Evolutionary conservation across 352 stramenopile genomes (phyloP).

Genomic region (Thraustotheca clavata): DNA sequence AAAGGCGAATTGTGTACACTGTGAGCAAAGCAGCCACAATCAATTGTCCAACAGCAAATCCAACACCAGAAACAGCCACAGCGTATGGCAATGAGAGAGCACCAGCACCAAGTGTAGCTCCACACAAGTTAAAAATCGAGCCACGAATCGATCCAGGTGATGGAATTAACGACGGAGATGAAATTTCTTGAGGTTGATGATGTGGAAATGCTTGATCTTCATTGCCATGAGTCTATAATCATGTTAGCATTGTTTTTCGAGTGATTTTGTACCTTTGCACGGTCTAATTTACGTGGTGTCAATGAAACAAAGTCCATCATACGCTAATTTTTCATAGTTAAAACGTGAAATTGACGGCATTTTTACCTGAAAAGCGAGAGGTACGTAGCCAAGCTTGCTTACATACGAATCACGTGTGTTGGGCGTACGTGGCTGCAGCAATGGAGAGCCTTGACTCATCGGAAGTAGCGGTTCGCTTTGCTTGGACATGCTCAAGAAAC

Average conservation of each 20-base stretch:
- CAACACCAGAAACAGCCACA: conserved; percentile 66
- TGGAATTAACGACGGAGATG: conserved; percentile 40
- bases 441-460: not conserved
- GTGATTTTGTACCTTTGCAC: conserved; percentile 29
- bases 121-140: conserved; percentile 79
- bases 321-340: conserved; percentile 33
- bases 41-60: conserved; percentile 65
- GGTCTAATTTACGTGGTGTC: conserved; percentile 57
- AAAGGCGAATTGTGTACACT: conserved; percentile 74
- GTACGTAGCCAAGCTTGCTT: conserved; percentile 68
- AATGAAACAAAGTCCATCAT: conserved; percentile 56
- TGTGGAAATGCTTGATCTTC: conserved; percentile 60
- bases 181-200: conserved; percentile 34
- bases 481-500: not conserved
- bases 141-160: conserved; percentile 75
- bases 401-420: conserved; percentile 58
- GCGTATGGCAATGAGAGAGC: conserved; percentile 73
- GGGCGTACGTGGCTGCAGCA: conserved; percentile 21
- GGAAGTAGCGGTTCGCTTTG: not conserved
- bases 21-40: conserved; percentile 57
- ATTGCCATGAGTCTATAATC: conserved; percentile 24
- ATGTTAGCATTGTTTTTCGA: not conserved
- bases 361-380: conserved; percentile 65
- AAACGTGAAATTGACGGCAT: not conserved
- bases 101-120: conserved; percentile 65